A percentile compares a stretch with the other conserved stretches of the same genome.
Conservation (phyloP, 345 rosid genomes). For the Eucalyptus sp. region DNA sequence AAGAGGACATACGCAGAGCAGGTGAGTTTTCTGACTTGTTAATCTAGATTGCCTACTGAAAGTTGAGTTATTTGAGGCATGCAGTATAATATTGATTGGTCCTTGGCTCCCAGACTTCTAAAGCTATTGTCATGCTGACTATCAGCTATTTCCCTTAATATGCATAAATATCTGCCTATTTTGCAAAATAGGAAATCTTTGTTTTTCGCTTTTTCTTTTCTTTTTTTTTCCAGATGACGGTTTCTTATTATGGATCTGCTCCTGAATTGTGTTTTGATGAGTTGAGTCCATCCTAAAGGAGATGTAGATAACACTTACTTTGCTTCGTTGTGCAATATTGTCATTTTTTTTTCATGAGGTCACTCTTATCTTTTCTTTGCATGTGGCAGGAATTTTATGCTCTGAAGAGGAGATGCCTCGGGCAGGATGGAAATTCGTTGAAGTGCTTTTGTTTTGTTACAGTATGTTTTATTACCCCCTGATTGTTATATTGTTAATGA, state of each 20-base stretch:
- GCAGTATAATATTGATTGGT: not conserved
- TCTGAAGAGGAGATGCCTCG: constrained; percentile 6
- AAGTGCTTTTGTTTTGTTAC: constrained; percentile 9
- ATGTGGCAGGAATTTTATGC: constrained; percentile 9
- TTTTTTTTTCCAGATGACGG: not conserved
- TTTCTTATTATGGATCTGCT: not conserved
- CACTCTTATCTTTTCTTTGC: not conserved
- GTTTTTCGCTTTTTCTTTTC: not conserved
- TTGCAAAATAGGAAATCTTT: not conserved
- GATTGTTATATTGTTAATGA: not conserved
- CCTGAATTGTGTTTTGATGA: not conserved
- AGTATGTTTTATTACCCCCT: not conserved
- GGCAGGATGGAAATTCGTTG: constrained; percentile 4
- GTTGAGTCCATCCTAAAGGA: not conserved
- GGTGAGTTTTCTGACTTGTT: not conserved
- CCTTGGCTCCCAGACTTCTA: not conserved
- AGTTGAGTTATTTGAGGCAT: not conserved
- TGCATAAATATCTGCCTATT: not conserved
- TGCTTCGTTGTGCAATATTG: not conserved
- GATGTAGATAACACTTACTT: not conserved
- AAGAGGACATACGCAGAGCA: constrained; percentile 11
- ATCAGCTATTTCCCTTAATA: not conserved
- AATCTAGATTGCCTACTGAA: not conserved
- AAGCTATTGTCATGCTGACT: not conserved
- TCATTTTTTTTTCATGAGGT: not conserved